Evolutionary conservation across 2,329 filamentous ascomycete genomes (phyloP).

Genomic region (Xylariaceae sp.): DNA sequence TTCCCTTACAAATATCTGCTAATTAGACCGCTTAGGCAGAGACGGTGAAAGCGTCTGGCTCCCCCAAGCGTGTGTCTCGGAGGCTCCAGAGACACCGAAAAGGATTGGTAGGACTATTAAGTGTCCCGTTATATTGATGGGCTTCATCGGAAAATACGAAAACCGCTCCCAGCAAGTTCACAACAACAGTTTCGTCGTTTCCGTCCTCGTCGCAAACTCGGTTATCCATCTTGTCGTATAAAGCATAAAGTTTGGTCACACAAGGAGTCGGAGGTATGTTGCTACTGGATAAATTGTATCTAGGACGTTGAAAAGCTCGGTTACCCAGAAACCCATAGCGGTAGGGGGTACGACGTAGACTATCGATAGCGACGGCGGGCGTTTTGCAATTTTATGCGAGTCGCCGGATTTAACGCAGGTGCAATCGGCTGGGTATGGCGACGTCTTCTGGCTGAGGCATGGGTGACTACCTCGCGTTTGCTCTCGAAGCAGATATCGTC

Average conservation of each 20-base stretch:
- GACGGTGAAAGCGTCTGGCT: conserved; percentile 2
- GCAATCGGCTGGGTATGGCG: too few relatives aligned
- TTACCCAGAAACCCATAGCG: too few relatives aligned
- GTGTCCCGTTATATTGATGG: conserved; percentile 5
- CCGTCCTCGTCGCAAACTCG: background rate
- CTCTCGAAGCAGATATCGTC: too few relatives aligned
- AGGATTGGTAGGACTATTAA: conserved; percentile 1
- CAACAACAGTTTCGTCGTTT: background rate
- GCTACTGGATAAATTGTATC: background rate
- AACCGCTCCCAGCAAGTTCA: background rate
- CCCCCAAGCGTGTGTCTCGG: conserved; percentile 1
- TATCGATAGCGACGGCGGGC: too few relatives aligned
- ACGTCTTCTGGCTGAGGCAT: too few relatives aligned
- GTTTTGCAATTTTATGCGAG: too few relatives aligned
- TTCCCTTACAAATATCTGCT: background rate
- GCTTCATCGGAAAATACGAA: conserved; percentile 2
- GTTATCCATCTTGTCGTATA: background rate
- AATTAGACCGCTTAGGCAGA: background rate
- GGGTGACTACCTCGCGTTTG: too few relatives aligned
- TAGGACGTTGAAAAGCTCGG: too few relatives aligned
- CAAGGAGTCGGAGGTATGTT: background rate
- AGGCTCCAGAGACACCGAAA: conserved; percentile 2
- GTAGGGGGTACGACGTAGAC: too few relatives aligned
- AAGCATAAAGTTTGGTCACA: background rate
- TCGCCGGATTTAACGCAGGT: too few relatives aligned